These are phyloP conservation scores for Chlamydomonas urium DNA, from an alignment of 139 green algal species.

Conservation along the genomic window DNA sequence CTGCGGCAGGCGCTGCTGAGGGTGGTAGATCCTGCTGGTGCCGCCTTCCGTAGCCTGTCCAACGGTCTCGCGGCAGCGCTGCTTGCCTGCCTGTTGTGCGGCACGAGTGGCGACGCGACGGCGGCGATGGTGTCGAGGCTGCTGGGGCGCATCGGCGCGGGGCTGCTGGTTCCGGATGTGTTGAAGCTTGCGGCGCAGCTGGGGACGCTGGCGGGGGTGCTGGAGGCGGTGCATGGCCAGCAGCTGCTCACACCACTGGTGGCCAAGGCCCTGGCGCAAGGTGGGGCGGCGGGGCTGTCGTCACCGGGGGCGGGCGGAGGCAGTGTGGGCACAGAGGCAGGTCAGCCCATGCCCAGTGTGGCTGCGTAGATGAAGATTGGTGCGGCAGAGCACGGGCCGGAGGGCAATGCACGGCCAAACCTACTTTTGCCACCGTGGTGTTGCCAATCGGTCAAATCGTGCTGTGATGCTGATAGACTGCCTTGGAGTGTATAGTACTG, in stretches of 20 bases:
- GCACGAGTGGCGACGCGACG: background rate
- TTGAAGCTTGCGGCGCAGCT: background rate
- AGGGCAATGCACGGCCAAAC: no score
- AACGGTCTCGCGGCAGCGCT: slow-evolving; percentile 20
- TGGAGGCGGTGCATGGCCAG: background rate
- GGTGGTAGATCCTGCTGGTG: slow-evolving; percentile 1
- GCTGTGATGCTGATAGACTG: no score
- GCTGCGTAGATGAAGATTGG: no score
- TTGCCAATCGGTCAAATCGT: no score
- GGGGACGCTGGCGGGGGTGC: background rate
- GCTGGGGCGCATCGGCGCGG: slow-evolving; percentile 17
- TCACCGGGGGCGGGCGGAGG: no score
- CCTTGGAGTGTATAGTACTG: no score
- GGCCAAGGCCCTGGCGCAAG: no score
- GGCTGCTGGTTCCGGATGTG: background rate
- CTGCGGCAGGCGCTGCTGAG: slow-evolving; percentile 22
- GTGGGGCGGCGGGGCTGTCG: no score
- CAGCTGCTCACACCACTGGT: background rate
- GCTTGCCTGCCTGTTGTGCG: slow-evolving; percentile 17
- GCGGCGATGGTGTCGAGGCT: slow-evolving; percentile 26
- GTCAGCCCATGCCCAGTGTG: no score
- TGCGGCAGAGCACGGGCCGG: no score
- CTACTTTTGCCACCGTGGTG: no score
- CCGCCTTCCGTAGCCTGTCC: slow-evolving; percentile 2
- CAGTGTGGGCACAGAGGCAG: no score